Base-by-base conservation (phyloP, 768 basidiomycete species). In the Imleria badia region DNA sequence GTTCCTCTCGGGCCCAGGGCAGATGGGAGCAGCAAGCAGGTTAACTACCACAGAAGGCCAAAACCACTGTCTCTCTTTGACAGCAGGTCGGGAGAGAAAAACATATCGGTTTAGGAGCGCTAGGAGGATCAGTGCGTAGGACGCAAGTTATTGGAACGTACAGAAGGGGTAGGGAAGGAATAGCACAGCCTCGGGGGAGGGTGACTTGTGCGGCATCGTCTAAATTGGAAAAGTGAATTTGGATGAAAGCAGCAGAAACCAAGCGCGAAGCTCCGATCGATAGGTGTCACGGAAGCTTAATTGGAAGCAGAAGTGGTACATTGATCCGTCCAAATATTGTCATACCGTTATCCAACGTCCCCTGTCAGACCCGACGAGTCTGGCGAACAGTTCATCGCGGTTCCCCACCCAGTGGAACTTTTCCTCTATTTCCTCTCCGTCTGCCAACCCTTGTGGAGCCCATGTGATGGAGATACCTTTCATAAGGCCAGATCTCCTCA, bases 41-140 rank as follows among this genome's bases (percentile, higher is more conserved):
- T 17, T 19, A 53, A 62, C 54, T 68, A 91, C 91, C 91, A 94
- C 19, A 93, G 76, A n/a, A 94, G 81, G 53, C 93, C 94, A 64
- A 91, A 94, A 14, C 93, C 91, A 60, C 87, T 91, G 62, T 95
- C 91, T 55, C 92, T 78, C 62, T 82, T 85, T 19, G 87, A 82
- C 23, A 96, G 76, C 5, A 95, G 72, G 47, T 94, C 92, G 8
- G 87, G 77, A 40, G 90, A 83, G 71, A 92, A 96, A 76, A 96
- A 96, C 93, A 96, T 93, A 13, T 43, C 30, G 43, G 33, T 20
- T 26, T 14, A 3, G 20, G 38, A 42, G 11, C 22, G 31, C 48
- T 43, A 15, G 39, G 42, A 45, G 35, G 36, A 38, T 54, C 35
- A 58, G 38, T 35, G 38, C 15, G 36, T 5, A 35, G 36, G 22